phyloP scores from a whole-genome alignment of 805 yeast genomes.

The Starmerella riodocensis region DNA sequence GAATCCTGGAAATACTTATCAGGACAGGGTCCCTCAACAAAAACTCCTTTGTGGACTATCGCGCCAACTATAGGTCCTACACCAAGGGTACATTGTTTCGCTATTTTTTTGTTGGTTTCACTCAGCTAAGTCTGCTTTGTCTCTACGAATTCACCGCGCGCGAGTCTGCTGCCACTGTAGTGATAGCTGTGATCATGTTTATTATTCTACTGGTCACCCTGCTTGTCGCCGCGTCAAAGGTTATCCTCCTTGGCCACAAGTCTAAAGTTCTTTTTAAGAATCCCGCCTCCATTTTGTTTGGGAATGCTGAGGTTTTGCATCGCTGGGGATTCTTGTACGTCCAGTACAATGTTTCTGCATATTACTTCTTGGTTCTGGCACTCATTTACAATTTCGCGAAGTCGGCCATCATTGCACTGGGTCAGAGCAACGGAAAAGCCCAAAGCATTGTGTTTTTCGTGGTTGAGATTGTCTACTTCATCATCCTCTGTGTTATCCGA shows the following conservation, averaged over 20 bases:
- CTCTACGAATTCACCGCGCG: slow-evolving; percentile 79
- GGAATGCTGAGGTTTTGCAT: slow-evolving; percentile 68
- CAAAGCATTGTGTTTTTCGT: slow-evolving; percentile 69
- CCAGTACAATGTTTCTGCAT: slow-evolving; percentile 76
- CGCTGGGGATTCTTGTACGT: slow-evolving; percentile 86
- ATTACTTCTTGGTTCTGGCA: slow-evolving; percentile 63
- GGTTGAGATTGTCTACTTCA: slow-evolving; percentile 60
- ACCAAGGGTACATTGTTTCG: slow-evolving; percentile 84
- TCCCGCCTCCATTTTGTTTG: slow-evolving; percentile 83
- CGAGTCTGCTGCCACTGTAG: slow-evolving; percentile 73
- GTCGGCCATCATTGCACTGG: slow-evolving; percentile 72
- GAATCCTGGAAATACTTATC: slow-evolving; percentile 52
- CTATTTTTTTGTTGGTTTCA: slow-evolving; percentile 69
- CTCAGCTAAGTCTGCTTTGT: slow-evolving; percentile 68
- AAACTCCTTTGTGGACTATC: slow-evolving; percentile 52
- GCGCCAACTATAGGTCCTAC: slow-evolving; percentile 42
- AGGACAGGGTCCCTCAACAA: slow-evolving; percentile 28
- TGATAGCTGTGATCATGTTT: slow-evolving; percentile 63
- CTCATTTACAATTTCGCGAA: slow-evolving; percentile 56
- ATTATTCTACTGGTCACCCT: slow-evolving; percentile 46
- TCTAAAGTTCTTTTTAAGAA: slow-evolving; percentile 65
- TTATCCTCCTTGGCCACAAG: slow-evolving; percentile 58
- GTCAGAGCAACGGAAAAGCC: slow-evolving; percentile 66
- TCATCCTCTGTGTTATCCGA: slow-evolving; percentile 51
- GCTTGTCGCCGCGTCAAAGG: slow-evolving; percentile 58